Base-by-base conservation (phyloP, 2,329 filamentous ascomycete species). In the Fusarium fujikuroi region DNA sequence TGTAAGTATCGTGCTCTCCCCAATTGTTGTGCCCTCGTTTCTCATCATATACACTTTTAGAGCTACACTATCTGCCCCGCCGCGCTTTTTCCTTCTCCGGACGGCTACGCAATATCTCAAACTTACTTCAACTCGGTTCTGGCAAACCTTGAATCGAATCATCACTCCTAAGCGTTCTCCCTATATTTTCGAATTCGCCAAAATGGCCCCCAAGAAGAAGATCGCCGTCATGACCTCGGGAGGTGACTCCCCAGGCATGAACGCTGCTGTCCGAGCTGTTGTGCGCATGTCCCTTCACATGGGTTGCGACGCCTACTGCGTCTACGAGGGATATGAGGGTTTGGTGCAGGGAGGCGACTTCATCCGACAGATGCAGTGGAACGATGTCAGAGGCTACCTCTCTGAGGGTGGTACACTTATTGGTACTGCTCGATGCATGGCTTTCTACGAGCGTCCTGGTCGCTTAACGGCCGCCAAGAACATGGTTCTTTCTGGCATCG, bases 251-350 rank as follows among this genome's bases (percentile, higher is more conserved):
- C 95, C 94, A 5, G 95, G 95, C 81, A 98, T 98, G 95, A 97
- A 96, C 83, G 94, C 91, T 69, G 93, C 93, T 40, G 94, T 98
- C 42, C 90, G 95, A 70, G 94, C 95, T 56, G 93, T 97, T 34
- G 93, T 99, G 66, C 93, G 96, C 76, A 97, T 95, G 89, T 90
- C 95, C 57, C 94, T 98, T 76, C 91, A 96, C 82, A 90, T 93
- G 83, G 92, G 89, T 70, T 95, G 93, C 80, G 93, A 95, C 77
- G 88, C 92, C 69, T 96, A 90, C 78, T 93, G 92, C 77, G 86
- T 96, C 80, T 96, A 95, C 83, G 96, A 98, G 83, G 96, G 96
- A 69, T 99, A 99, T 84, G 95, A 98, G 80, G 96, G 96, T 46
- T 88, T 99, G 60, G 95, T 99, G 34, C 90, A 93, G 75, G 96